Evolutionary conservation across 805 yeast species (phyloP), one percentile per base, ranked within the genome.

Genomic region (Candida endomychidarum): DNA sequence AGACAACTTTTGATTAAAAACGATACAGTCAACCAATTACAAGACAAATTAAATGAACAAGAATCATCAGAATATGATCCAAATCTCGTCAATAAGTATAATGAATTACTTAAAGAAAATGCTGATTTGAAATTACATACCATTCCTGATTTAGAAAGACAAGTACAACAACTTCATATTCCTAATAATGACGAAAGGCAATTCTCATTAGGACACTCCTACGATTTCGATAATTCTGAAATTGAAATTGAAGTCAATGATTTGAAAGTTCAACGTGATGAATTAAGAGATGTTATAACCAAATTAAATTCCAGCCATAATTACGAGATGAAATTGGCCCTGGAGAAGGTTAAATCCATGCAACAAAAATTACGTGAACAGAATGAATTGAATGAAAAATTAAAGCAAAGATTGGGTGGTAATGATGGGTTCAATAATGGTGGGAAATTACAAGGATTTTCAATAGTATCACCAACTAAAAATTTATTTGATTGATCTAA

Each of bases 61-160:
- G 43, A 51, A 38, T 53, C 57, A 31, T 39, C 43, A 20, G 45
- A 47, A 34, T 70, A 70, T 38, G 65, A 67, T 23, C 55, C 60
- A 3, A 62, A 58, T 14, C 47, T 78, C 25, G 52, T 64, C 37
- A 58, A 58, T 9, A 67, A 71, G 41, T 53, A 75, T 41, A 65
- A 68, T 29, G 65, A 63, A 27, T 47, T 75, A 18, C 53, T 61
- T 29, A 53, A 51, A 29, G 73, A 71, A 28, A 72, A 74, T 41
- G 60, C 67, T 7, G 67, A 67, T 16, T 58, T 74, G 41, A 71
- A 69, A 41, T 57, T 61, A 34, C 60, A 60, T 3, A 63, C 66
- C 0, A 61, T 78, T 9, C 83, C 83, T 7, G 60, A 61, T 4
- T 53, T 78, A 42, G 69, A 70, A 48, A 70, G 70, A 45, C 65